Evolutionary conservation across 208 protist genomes (phyloP), one percentile per base, ranked within the genome.

Genomic region (Trypanosoma platydactyli): DNA sequence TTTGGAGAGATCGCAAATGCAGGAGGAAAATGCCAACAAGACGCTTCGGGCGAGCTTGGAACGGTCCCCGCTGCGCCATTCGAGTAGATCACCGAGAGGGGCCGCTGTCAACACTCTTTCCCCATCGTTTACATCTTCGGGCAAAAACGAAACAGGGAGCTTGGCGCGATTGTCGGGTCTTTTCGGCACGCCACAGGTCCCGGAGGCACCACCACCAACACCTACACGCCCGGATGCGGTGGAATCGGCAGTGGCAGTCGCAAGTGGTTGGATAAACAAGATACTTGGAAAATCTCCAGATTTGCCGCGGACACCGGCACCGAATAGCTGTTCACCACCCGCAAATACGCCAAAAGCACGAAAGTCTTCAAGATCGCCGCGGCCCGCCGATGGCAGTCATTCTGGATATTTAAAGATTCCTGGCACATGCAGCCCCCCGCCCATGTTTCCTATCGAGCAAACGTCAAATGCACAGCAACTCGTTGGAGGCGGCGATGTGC

Each of bases 1-100:
- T 48, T 77, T 92, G 7, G 72, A 83, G 41, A 58, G 71, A 6
- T 67, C 80, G 18, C 64, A 52, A 7, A 65, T 73, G 33, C 76
- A 85, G 61, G 71, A 81, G 68, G 38, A 61, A 50, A 54, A 52
- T 0, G 58, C 74, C n/a, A 64, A 60, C 25, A 46, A 56, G 24
- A 73, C 69, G 18, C 71, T 90, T 18, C 69, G 81, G 67, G 64
- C 75, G 52, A 58, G 42, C 53, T 59, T 61, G 54, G 56, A 50
- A 12, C 45, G 45, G 22, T 65, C 58, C 44, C 64, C 33, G 41
- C 52, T 6, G 61, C 63, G 51, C 56, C 56, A 9, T 4, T 12
- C 27, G 29, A 58, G 63, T 50, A 18, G 29, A 24, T 57, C 66
- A 54, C 68, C 42, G 52, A 56, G 22, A 15, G 30, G 13, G 46